Evolutionary conservation across 768 basidiomycete genomes (phyloP), one percentile per base, ranked within the genome.

Genomic region (Tricholoma hemisulphureum): DNA sequence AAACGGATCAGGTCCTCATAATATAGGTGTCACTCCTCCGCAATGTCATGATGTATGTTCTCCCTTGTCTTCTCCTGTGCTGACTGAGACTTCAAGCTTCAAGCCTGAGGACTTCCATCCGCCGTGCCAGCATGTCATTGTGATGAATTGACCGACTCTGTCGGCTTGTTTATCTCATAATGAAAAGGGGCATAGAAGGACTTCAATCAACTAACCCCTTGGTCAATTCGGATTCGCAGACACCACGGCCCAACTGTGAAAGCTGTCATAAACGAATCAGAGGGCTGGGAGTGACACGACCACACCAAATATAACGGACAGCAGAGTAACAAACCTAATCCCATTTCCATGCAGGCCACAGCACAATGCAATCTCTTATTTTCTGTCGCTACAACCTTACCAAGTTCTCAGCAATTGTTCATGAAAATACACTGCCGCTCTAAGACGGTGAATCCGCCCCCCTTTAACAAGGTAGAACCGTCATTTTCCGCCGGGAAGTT

Each of bases 51-150:
- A 7, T 13, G 13, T 13, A 24, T 24, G 11, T 18, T 11, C 4
- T 45, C 43, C 24, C 21, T 45, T 9, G 7, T 49, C 46, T 49
- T 49, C 46, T 48, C 46, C 46, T 49, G 46, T 29, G 16, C 18
- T 29, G 13, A 18, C 46, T 49, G 6, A 26, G 5, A 28, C 46
- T 28, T 48, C 26, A 18, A 28, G 26, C 46, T 4, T 18, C 26
- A n/a, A 29, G 24, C 18, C 59, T n/a, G n/a, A n/a, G n/a, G n/a
- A n/a, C n/a, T 60, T 60, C 59, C 46, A 60, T 57, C 59, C 59
- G 59, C 55, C 48, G 8, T 39, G 46, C 39, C 34, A 49, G 28
- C n/a, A 28, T 52, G 55, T 60, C 59, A 60, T 18, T 51, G 34
- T 49, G 18, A 43, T 14, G 14, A 41, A 53, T 24, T 14, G 11